phyloP scores from a whole-genome alignment of 108 stramenopile species.

The Aurantiochytrium sp. region DNA sequence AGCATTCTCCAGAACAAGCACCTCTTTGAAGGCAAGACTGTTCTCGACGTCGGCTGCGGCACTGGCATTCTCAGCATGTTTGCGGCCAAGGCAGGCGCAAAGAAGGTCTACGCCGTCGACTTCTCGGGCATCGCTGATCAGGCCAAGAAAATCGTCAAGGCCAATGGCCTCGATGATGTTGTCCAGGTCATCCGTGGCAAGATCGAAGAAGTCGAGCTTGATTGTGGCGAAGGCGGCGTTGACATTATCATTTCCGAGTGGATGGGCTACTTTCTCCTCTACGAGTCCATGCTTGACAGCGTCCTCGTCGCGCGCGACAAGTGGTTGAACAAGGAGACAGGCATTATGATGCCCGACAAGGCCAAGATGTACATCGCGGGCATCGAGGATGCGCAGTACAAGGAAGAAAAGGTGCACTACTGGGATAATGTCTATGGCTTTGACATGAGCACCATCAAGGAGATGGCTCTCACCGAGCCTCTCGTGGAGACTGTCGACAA shows the following conservation, averaged over 20 bases:
- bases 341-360: slow-evolving; percentile 84
- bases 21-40: slow-evolving; percentile 52
- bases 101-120: slow-evolving; percentile 52
- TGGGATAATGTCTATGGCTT: slow-evolving; percentile 95
- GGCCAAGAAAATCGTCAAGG: slow-evolving; percentile 47
- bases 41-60: slow-evolving; percentile 58
- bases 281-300: slow-evolving; percentile 94
- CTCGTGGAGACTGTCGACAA: slow-evolving; percentile 85
- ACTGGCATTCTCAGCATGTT: slow-evolving; percentile 60
- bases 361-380: slow-evolving; percentile 76
- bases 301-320: slow-evolving; percentile 82
- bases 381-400: slow-evolving; percentile 74
- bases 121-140: slow-evolving; percentile 45
- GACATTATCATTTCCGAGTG: slow-evolving; percentile 60
- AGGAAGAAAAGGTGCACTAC: slow-evolving; percentile 56
- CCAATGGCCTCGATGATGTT: slow-evolving; percentile 42
- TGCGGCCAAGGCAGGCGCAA: slow-evolving; percentile 52
- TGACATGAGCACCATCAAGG: slow-evolving; percentile 81
- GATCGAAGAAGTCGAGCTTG: slow-evolving; percentile 45
- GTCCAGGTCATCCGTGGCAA: slow-evolving; percentile 47
- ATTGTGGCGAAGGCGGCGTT: slow-evolving; percentile 30
- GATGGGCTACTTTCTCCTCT: slow-evolving; percentile 83
- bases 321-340: slow-evolving; percentile 65
- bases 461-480: slow-evolving; percentile 80
- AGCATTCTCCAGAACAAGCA: slow-evolving; percentile 47